Evolutionary conservation across 805 yeast genomes (phyloP).

Genomic region (Ogataea ganodermae): DNA sequence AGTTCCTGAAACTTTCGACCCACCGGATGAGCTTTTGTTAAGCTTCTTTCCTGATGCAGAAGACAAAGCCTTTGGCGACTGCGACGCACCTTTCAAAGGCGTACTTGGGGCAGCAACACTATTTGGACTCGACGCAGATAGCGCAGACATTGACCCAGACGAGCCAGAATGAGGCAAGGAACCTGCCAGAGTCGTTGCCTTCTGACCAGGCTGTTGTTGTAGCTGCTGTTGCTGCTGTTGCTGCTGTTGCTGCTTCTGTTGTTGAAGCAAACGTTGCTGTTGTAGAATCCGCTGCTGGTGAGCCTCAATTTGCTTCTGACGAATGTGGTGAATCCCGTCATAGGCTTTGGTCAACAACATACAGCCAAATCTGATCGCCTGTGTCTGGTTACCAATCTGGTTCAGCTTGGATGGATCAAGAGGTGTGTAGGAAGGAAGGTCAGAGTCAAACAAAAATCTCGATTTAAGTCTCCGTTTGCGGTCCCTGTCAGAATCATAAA

Average conservation of each 20-base stretch:
- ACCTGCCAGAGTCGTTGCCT: background rate
- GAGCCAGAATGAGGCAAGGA: slow-evolving; percentile 3
- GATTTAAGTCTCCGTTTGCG: slow-evolving; percentile 46
- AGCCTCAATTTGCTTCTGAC: slow-evolving; percentile 59
- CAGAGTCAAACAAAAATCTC: slow-evolving; percentile 52
- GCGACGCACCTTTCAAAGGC: slow-evolving; percentile 7
- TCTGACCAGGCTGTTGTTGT: slow-evolving; percentile 2
- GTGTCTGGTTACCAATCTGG: slow-evolving; percentile 82
- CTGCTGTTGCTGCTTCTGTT: slow-evolving; percentile 38
- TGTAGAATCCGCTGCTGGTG: slow-evolving; percentile 37
- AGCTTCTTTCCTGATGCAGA: slow-evolving; percentile 9
- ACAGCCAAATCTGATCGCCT: slow-evolving; percentile 86
- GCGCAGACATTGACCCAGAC: background rate
- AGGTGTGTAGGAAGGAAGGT: slow-evolving; percentile 45
- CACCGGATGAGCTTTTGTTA: slow-evolving; percentile 5
- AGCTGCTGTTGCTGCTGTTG: slow-evolving; percentile 31
- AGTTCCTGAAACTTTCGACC: slow-evolving; percentile 5
- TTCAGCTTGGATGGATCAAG: slow-evolving; percentile 84
- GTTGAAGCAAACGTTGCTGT: slow-evolving; percentile 35
- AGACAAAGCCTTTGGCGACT: slow-evolving; percentile 10
- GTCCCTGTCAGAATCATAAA: slow-evolving; percentile 37
- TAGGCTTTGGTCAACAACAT: slow-evolving; percentile 87
- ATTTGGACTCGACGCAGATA: slow-evolving; percentile 3
- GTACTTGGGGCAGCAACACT: slow-evolving; percentile 6
- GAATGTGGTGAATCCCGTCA: slow-evolving; percentile 78